phyloP scores from a whole-genome alignment of 495 filamentous ascomycete species.

The Aspergillus ellipticus region DNA sequence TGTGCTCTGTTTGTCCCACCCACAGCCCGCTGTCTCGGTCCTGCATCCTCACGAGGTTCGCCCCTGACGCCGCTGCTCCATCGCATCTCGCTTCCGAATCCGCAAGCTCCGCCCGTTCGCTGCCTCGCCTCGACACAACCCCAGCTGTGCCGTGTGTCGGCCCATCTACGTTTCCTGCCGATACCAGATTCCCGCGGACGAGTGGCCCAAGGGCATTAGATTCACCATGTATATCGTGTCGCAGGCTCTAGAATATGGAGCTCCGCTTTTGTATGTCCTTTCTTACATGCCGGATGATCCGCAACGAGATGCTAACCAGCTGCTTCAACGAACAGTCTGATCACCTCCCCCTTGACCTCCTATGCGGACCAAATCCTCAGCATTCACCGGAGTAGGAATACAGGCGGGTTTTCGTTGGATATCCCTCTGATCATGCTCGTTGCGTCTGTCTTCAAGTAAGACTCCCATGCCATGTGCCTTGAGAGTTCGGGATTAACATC shows the following conservation, averaged over 20 bases:
- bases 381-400: conserved; percentile 77
- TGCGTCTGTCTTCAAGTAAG: conserved; percentile 83
- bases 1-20: neutral
- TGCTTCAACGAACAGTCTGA: conserved; percentile 42
- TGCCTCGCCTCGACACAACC: neutral
- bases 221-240: conserved; percentile 38
- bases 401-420: conserved; percentile 83
- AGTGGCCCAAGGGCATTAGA: conserved; percentile 4
- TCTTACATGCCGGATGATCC: neutral
- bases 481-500: neutral
- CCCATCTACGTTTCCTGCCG: no score
- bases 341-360: conserved; percentile 78
- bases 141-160: neutral
- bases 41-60: neutral
- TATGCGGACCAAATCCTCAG: conserved; percentile 90
- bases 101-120: conserved; percentile 5
- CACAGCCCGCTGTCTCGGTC: neutral
- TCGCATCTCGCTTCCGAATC: neutral
- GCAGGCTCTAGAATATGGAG: conserved; percentile 43
- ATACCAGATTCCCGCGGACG: neutral
- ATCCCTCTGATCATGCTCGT: conserved; percentile 98
- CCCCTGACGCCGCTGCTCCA: neutral
- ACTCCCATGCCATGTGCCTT: neutral
- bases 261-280: conserved; percentile 40
- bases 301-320: conserved; percentile 15